Percentiles rank a stretch among this genome's conserved stretches.
These are phyloP conservation scores for Gynochthodes officinalis DNA, from an alignment of 257 asterid genomes.

Conservation along the genomic window DNA sequence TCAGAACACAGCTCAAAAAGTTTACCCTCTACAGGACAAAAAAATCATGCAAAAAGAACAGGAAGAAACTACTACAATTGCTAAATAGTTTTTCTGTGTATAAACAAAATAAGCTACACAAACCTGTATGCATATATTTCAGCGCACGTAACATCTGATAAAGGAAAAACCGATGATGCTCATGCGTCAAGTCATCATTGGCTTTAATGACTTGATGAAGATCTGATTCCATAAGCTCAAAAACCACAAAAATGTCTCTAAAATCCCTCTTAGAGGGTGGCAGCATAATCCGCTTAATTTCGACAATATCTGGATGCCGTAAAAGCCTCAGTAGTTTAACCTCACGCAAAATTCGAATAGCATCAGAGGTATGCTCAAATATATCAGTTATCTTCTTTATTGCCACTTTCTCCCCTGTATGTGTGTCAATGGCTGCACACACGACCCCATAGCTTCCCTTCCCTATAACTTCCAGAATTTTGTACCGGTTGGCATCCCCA, in stretches of 20 bases:
- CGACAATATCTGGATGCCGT: constrained; percentile 90
- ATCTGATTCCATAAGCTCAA: constrained; percentile 97
- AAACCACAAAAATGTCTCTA: constrained; percentile 81
- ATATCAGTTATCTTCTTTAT: constrained; percentile 85
- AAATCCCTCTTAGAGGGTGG: constrained; percentile 88
- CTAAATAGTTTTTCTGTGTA: neutral
- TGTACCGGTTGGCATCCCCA: constrained; percentile 83
- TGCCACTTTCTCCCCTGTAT: constrained; percentile 87
- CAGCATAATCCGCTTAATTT: constrained; percentile 82
- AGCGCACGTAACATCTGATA: constrained; percentile 90
- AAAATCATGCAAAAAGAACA: neutral
- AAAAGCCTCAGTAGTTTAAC: constrained; percentile 80
- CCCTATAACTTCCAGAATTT: constrained; percentile 79
- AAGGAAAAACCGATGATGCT: constrained; percentile 87
- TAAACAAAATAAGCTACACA: neutral
- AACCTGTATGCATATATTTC: constrained; percentile 92
- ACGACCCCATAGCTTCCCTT: constrained; percentile 97
- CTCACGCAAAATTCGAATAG: constrained; percentile 82
- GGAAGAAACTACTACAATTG: neutral
- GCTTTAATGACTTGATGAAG: constrained; percentile 97
- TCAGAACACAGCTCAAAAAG: constrained; percentile 16
- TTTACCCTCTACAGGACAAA: neutral
- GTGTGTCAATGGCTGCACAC: constrained; percentile 85
- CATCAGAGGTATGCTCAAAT: constrained; percentile 84
- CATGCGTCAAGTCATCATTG: constrained; percentile 86